Conservation (phyloP, 768 basidiomycete species). For the Wakefieldia striispora region DNA sequence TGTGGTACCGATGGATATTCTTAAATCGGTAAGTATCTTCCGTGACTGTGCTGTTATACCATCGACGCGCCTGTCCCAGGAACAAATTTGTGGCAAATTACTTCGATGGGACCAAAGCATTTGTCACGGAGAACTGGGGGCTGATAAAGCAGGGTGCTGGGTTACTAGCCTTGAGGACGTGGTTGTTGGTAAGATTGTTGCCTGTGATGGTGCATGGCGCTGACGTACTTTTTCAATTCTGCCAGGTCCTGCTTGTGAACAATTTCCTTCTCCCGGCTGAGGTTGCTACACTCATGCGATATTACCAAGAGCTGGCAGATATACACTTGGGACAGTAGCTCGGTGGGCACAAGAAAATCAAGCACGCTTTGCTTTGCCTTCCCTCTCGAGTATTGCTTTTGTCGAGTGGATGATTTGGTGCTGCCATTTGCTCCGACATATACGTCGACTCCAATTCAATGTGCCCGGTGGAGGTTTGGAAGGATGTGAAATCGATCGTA, state of each 20-base stretch:
- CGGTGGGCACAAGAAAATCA: neutral
- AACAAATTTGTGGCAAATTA: constrained; percentile 56
- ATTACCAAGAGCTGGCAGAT: constrained; percentile 53
- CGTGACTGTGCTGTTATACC: neutral
- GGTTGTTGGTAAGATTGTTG: constrained; percentile 48
- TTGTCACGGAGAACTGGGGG: constrained; percentile 60
- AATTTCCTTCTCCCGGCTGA: constrained; percentile 51
- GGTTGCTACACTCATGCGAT: constrained; percentile 47
- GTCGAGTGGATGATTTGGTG: too few relatives aligned
- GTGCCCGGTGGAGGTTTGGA: too few relatives aligned
- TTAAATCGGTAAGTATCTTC: constrained; percentile 47
- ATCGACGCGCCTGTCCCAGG: constrained; percentile 32
- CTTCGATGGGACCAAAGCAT: constrained; percentile 48
- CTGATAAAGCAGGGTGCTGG: constrained; percentile 72
- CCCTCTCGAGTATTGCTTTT: too few relatives aligned
- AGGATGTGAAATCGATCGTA: too few relatives aligned
- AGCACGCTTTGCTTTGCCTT: neutral
- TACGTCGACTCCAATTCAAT: too few relatives aligned
- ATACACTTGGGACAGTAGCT: constrained; percentile 38
- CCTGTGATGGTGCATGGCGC: neutral
- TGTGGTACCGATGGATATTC: constrained; percentile 77
- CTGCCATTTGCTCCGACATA: too few relatives aligned
- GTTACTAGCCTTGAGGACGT: constrained; percentile 59
- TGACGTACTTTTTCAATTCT: neutral
- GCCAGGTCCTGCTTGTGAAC: constrained; percentile 54